Conservation (phyloP, 2,329 filamentous ascomycete species). For the Botrytis pseudocinerea region DNA sequence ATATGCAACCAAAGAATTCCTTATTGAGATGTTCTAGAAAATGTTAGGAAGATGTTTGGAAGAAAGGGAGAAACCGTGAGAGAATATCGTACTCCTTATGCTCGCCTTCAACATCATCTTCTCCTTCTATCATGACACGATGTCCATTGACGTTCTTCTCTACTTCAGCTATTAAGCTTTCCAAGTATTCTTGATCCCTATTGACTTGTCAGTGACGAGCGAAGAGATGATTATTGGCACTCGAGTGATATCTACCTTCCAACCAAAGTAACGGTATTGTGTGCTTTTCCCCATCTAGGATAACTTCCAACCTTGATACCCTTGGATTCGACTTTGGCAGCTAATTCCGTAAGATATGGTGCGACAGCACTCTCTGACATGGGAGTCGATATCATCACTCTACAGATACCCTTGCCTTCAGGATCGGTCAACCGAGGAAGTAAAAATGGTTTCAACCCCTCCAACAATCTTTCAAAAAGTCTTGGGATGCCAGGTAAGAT, state of each 20-base stretch:
- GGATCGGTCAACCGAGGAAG: conserved; percentile 73
- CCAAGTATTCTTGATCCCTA: conserved; percentile 73
- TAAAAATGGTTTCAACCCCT: conserved; percentile 71
- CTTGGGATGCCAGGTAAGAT: conserved; percentile 88
- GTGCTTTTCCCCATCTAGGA: conserved; percentile 83
- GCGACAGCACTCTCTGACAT: conserved; percentile 84
- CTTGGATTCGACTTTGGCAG: conserved; percentile 67
- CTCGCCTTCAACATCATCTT: conserved; percentile 54
- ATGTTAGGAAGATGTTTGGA: conserved; percentile 12
- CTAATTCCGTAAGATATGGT: conserved; percentile 76
- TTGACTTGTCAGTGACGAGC: conserved; percentile 18
- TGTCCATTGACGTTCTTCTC: conserved; percentile 72
- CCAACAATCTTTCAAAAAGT: conserved; percentile 75
- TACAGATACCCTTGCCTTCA: conserved; percentile 75
- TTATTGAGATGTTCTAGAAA: conserved; percentile 21
- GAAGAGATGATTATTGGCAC: not conserved
- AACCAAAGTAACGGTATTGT: conserved; percentile 89
- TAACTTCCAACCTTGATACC: conserved; percentile 96
- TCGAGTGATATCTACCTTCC: conserved; percentile 49
- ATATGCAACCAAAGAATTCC: not conserved
- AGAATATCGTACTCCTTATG: conserved; percentile 26
- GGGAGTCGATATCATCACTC: conserved; percentile 84
- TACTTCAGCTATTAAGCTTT: conserved; percentile 76
- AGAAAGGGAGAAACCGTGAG: not conserved
- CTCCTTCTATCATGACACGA: conserved; percentile 69